These are phyloP conservation scores for Fusarium nelsonii DNA, from an alignment of 2,329 filamentous ascomycete genomes.

Conservation along the genomic window DNA sequence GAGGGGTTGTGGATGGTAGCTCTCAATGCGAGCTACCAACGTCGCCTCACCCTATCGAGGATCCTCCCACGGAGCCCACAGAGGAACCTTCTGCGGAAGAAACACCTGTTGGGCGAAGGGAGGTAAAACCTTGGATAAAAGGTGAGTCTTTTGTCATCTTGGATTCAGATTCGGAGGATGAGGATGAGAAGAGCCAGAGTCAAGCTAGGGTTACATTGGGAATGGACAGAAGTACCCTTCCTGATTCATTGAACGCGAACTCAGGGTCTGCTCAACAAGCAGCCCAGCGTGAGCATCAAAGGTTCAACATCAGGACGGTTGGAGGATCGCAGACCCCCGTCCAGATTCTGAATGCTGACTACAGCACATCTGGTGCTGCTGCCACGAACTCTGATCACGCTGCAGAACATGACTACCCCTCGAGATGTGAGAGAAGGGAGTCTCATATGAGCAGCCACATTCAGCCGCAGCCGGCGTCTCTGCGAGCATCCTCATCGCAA, in stretches of 20 bases:
- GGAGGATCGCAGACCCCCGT: too few relatives aligned
- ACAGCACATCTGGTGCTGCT: background rate
- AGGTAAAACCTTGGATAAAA: background rate
- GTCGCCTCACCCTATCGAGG: background rate
- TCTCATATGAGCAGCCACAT: background rate
- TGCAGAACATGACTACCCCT: background rate
- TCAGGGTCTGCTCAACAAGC: too few relatives aligned
- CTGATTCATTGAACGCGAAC: too few relatives aligned
- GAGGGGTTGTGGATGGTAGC: too few relatives aligned
- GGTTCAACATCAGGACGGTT: too few relatives aligned
- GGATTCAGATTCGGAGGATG: background rate
- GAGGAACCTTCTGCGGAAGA: background rate
- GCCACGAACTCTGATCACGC: too few relatives aligned
- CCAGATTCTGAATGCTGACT: background rate
- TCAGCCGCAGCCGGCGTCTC: background rate
- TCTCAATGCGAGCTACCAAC: background rate
- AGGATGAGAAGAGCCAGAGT: too few relatives aligned
- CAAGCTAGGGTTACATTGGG: too few relatives aligned
- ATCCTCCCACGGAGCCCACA: background rate
- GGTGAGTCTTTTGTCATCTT: background rate
- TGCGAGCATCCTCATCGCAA: background rate
- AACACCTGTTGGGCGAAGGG: background rate
- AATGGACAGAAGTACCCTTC: too few relatives aligned
- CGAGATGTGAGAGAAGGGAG: background rate
- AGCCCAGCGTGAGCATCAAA: too few relatives aligned